Conservation (phyloP, 805 yeast species). For the Gaillardinia entomophila region DNA sequence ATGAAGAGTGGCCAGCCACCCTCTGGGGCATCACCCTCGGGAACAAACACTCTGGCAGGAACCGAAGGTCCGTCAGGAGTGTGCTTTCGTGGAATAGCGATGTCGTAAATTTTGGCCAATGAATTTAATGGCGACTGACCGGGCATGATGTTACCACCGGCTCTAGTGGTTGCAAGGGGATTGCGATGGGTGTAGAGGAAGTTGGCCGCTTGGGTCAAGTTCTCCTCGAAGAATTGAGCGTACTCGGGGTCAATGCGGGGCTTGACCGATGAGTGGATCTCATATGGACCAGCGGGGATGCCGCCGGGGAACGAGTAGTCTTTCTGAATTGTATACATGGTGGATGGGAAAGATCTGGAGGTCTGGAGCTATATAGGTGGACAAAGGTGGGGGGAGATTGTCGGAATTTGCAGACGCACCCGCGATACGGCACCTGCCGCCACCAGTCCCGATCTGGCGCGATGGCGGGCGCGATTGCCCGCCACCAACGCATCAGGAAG, state of each 20-base stretch:
- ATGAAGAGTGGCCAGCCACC: conserved; percentile 33
- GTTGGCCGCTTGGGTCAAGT: conserved; percentile 17
- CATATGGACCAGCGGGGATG: conserved; percentile 22
- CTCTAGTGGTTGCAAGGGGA: conserved; percentile 23
- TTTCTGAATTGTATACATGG: conserved; percentile 6
- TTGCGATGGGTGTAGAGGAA: conserved; percentile 29
- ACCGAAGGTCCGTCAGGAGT: conserved; percentile 14
- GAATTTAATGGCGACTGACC: conserved; percentile 30
- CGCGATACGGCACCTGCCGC: no score
- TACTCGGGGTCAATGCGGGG: conserved; percentile 32
- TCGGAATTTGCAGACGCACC: no score
- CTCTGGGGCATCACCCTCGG: conserved; percentile 26
- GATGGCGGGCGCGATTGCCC: no score
- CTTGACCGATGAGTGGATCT: conserved; percentile 21
- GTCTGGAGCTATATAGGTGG: no score
- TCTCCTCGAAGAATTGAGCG: conserved; percentile 25
- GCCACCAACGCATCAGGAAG: no score
- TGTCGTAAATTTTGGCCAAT: conserved; percentile 22
- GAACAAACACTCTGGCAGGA: conserved; percentile 32
- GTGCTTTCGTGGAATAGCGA: conserved; percentile 25
- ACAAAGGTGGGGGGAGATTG: no score
- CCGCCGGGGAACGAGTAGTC: conserved; percentile 21
- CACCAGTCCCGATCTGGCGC: no score
- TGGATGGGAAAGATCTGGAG: neutral
- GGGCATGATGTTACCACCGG: conserved; percentile 36